phyloP scores from a whole-genome alignment of 1,284 basidiomycete species.

The Coniophora puteana region DNA sequence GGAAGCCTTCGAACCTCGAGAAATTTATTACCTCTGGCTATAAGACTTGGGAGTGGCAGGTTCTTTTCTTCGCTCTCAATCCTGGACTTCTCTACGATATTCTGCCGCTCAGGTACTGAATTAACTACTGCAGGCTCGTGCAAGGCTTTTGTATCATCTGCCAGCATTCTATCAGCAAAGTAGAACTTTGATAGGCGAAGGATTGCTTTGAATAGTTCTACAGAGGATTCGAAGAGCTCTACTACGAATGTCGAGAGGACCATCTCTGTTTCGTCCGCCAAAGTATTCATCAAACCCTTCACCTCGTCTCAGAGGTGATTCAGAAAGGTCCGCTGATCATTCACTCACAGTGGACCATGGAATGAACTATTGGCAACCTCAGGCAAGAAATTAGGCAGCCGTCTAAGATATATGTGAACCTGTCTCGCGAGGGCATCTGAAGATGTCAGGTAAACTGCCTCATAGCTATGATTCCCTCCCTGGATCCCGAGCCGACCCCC shows the following conservation, averaged over 20 bases:
- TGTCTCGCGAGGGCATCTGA: constrained; percentile 3
- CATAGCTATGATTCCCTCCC: constrained; percentile 1
- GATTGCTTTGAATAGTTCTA: constrained; percentile 1
- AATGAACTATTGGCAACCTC: constrained; percentile 5
- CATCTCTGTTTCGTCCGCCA: background rate
- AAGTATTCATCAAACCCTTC: constrained; percentile 2
- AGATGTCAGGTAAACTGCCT: constrained; percentile 6
- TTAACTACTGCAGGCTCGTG: constrained; percentile 3
- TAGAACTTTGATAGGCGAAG: background rate
- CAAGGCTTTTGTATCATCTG: constrained; percentile 1
- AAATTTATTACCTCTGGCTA: constrained; percentile 33
- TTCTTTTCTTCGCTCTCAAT: constrained; percentile 28
- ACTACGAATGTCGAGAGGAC: background rate
- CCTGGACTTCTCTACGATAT: constrained; percentile 24
- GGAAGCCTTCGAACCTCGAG: constrained; percentile 29
- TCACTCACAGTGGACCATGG: constrained; percentile 10
- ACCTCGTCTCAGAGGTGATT: constrained; percentile 1
- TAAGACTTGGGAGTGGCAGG: constrained; percentile 30
- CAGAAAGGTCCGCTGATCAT: constrained; percentile 22
- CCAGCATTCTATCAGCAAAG: constrained; percentile 1
- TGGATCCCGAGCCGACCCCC: background rate
- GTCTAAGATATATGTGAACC: constrained; percentile 4
- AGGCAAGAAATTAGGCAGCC: constrained; percentile 6
- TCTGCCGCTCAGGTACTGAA: constrained; percentile 22
- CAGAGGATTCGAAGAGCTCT: constrained; percentile 3